Conservation (phyloP, 441 rosid genomes). For the Biscutella laevigata region DNA sequence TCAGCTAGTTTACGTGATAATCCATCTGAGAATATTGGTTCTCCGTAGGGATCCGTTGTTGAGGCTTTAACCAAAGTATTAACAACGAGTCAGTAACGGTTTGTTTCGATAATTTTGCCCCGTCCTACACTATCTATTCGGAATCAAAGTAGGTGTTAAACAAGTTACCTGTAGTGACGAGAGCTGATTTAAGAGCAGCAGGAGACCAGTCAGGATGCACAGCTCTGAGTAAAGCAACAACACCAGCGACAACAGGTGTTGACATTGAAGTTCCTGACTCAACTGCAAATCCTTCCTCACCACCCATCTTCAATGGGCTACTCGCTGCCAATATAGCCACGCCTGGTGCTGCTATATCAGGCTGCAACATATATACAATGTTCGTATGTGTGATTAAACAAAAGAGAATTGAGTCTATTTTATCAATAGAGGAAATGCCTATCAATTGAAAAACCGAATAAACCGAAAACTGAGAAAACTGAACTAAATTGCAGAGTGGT, state of each 20-base stretch:
- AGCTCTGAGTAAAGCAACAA: slow-evolving; percentile 38
- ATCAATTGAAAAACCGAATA: no score
- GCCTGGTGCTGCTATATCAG: slow-evolving; percentile 62
- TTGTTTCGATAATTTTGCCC: no score
- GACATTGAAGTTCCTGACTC: slow-evolving; percentile 51
- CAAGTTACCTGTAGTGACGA: slow-evolving; percentile 38
- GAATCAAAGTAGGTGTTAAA: no score
- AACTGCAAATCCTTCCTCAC: slow-evolving; percentile 25
- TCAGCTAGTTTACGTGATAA: slow-evolving; percentile 44
- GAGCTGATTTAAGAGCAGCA: slow-evolving; percentile 40
- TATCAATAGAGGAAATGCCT: no score
- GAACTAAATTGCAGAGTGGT: no score
- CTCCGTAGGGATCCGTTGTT: slow-evolving; percentile 25
- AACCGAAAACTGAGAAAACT: no score
- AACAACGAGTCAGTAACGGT: not conserved
- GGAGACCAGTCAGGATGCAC: slow-evolving; percentile 52
- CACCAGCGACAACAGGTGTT: slow-evolving; percentile 41
- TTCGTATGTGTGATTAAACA: not conserved
- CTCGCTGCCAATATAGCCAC: slow-evolving; percentile 54
- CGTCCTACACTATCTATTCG: no score
- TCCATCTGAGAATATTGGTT: slow-evolving; percentile 26
- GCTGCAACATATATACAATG: slow-evolving; percentile 28
- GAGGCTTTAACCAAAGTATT: slow-evolving; percentile 28
- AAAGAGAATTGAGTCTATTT: not conserved
- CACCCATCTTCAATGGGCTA: slow-evolving; percentile 25